Evolutionary conservation across 2,329 filamentous ascomycete species (phyloP).

Genomic region (Fusarium nodosum): DNA sequence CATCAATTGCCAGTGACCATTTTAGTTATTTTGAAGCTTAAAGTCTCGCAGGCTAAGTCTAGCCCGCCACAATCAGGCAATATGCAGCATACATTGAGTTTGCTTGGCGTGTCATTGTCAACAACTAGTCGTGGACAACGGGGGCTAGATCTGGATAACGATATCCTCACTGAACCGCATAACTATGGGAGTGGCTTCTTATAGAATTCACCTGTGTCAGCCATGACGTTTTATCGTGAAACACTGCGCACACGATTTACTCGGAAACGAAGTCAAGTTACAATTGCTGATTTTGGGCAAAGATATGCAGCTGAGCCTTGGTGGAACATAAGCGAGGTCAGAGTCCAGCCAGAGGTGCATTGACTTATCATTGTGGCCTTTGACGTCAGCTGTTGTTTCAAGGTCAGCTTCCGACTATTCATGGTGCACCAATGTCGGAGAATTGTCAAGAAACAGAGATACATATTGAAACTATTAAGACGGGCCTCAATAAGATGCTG

Average conservation of each 20-base stretch:
- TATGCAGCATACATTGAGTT: slow-evolving; percentile 10
- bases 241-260: neutral
- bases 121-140: neutral
- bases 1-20: neutral
- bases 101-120: neutral
- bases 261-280: neutral
- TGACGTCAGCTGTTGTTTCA: neutral
- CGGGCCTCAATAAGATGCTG: neutral
- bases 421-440: neutral
- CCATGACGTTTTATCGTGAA: slow-evolving; percentile 10
- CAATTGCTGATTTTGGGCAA: neutral
- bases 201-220: slow-evolving; percentile 7
- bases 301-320: neutral
- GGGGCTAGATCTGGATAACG: neutral
- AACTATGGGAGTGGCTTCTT: slow-evolving; percentile 15
- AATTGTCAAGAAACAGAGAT: neutral
- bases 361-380: neutral
- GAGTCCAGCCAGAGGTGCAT: neutral
- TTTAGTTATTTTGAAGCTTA: slow-evolving; percentile 2
- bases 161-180: neutral
- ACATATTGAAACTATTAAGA: neutral
- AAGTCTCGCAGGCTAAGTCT: slow-evolving; percentile 16
- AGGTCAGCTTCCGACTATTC: neutral
- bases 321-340: neutral
- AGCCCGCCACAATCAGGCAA: slow-evolving; percentile 17